Evolutionary conservation across 805 yeast species (phyloP), one percentile per base, ranked within the genome.

Genomic region (Yueomyces sp.): DNA sequence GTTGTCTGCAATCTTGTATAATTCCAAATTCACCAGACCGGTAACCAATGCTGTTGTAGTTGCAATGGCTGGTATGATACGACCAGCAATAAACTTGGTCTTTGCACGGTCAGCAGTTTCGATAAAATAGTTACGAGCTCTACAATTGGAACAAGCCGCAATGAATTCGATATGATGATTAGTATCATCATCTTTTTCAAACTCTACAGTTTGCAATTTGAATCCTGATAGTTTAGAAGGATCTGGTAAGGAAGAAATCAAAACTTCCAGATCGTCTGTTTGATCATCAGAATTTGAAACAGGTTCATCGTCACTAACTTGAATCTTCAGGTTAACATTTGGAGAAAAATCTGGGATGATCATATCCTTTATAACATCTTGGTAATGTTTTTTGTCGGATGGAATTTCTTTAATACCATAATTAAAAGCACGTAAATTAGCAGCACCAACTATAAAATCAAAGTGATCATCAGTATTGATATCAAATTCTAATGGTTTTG

Each of bases 11-110:
- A 92, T 90, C 69, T 92, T 92, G 70, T 85, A 84, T 45, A 90
- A 70, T 66, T 92, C 99, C 52, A 92, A 68, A 56, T 94, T 85
- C 28, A 87, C 94, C 56, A 92, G 71, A 40, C 99, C 99, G 5
- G 98, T 85, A 27, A 92, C 98, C 52, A 88, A 69, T 7, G 96
- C 94, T n/a, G 99, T 92, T 1, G 99, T 92, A 2, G 99, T 92
- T 36, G 98, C 98, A 69, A 92, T 92, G 26, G 98, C 98, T 12
- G 99, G 99, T 52, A 92, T 92, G 52, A 92, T 92, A 65, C 94
- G 81, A 40, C 99, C 99, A 5, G 99, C 99, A 62, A 92, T 90
- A 56, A 90, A 86, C 68, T 92, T 92, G 36, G 98, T 92, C 68
- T 83, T 85, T 42, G 80, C 79, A 49, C 79, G 77, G 58, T 90